Evolutionary conservation across 768 basidiomycete species (phyloP).

Genomic region (Termitomyces sp.): DNA sequence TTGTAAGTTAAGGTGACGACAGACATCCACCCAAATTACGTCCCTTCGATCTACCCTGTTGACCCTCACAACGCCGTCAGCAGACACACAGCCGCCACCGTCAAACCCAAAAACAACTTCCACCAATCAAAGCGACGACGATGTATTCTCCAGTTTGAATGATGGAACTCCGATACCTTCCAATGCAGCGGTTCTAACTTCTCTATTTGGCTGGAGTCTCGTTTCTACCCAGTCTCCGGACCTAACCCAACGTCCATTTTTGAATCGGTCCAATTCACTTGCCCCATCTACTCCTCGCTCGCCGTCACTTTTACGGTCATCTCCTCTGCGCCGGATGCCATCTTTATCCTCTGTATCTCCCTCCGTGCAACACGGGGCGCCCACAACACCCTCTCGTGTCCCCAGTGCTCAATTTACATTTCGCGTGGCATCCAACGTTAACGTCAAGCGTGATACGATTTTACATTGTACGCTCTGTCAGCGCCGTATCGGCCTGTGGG

Average conservation of each 20-base stretch:
- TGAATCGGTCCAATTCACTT: slow-evolving; percentile 28
- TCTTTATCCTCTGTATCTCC: slow-evolving; percentile 5
- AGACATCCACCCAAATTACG: slow-evolving; percentile 57
- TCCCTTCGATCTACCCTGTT: slow-evolving; percentile 44
- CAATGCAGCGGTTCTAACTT: slow-evolving; percentile 36
- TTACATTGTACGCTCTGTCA: slow-evolving; percentile 69
- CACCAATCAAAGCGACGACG: slow-evolving; percentile 8
- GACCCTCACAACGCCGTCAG: slow-evolving; percentile 17
- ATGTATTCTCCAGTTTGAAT: slow-evolving; percentile 10
- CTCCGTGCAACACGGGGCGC: slow-evolving; percentile 12
- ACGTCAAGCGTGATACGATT: slow-evolving; percentile 39
- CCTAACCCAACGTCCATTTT: slow-evolving; percentile 20
- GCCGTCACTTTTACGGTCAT: slow-evolving; percentile 28
- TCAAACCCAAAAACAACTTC: neutral
- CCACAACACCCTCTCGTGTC: slow-evolving; percentile 9
- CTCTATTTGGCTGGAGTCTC: slow-evolving; percentile 48
- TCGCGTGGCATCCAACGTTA: slow-evolving; percentile 20
- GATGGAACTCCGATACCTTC: slow-evolving; percentile 21
- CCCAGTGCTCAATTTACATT: slow-evolving; percentile 17
- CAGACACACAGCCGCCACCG: slow-evolving; percentile 5
- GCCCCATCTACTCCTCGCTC: slow-evolving; percentile 28
- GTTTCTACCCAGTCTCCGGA: slow-evolving; percentile 30
- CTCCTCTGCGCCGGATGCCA: slow-evolving; percentile 22
- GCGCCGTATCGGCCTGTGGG: slow-evolving; percentile 77
- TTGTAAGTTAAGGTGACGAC: neutral